Base-by-base conservation (phyloP, 2,329 filamentous ascomycete species). In the Trichothecium roseum region DNA sequence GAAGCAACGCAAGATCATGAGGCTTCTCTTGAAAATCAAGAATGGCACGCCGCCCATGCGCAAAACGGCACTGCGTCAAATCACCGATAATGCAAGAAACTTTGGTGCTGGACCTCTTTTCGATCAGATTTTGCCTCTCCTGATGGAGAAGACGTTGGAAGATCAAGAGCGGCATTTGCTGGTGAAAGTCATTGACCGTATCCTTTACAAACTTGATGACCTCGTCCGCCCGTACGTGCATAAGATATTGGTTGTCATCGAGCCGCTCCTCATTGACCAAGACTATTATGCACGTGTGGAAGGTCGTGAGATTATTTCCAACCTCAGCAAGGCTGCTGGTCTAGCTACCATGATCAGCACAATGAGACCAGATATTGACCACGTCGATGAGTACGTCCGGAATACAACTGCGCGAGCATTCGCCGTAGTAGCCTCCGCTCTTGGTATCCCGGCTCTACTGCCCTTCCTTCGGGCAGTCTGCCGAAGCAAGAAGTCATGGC, bases 241-340 rank as follows among this genome's bases (percentile, higher is more conserved):
- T 67, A 96, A 96, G 66, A 98, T 98, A 42, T 63, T 98, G 39
- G 91, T 98, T 36, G 91, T 98, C 53, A 98, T 98, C 49, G 93
- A 98, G 59, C 91, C 91, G n/a, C 69, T 98, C 34, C 82, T 98
- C 45, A 98, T 98, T 52, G 93, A 98, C 54, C 91, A 98, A 64
- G 93, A 98, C 62, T 98, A 98, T 63, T 98, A 98, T 58, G 91
- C 93, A 29, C 82, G 91, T 56, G 91, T 98, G 5, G 91, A 98
- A 60, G 91, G 91, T 59, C 85, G 91, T 47, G 91, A 98, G 58
- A 98, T 98, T 49, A 98, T 98, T 49, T 96, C 89, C 37, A 98
- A 98, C 56, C 75, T 98, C 34, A 84, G 84, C 55, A 98, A 98
- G 61, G 91, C 91, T 17, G 91, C 93, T 42, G 93, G 91, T 54